Conservation (phyloP, 208 protist genomes). For the Crithidia sp. region DNA sequence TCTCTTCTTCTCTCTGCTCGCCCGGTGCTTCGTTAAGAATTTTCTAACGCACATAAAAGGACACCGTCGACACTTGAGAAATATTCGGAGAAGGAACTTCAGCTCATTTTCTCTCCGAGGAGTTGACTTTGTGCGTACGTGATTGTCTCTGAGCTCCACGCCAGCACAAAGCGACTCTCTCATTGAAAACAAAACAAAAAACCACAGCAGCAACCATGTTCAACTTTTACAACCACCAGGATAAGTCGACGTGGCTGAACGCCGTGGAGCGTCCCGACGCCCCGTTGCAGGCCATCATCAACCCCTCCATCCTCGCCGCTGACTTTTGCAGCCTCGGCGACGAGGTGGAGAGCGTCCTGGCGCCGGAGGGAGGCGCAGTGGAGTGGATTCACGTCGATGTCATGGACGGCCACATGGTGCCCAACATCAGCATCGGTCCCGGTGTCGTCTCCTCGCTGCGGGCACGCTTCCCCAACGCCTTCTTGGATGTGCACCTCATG, state of each 20-base stretch:
- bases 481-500: constrained; percentile 98
- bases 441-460: constrained; percentile 93
- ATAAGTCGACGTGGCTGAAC: constrained; percentile 68
- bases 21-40: too few relatives aligned
- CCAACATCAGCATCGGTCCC: constrained; percentile 96
- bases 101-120: too few relatives aligned
- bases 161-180: not conserved
- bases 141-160: not conserved
- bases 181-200: constrained; percentile 8
- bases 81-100: too few relatives aligned
- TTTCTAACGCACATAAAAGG: too few relatives aligned
- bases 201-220: constrained; percentile 6
- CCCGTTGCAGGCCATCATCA: constrained; percentile 68
- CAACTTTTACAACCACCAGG: constrained; percentile 46
- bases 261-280: constrained; percentile 39
- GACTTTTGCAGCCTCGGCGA: constrained; percentile 88
- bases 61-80: too few relatives aligned
- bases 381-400: constrained; percentile 98
- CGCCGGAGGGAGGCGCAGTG: constrained; percentile 49
- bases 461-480: constrained; percentile 76
- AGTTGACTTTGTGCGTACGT: too few relatives aligned
- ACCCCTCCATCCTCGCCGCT: constrained; percentile 91
- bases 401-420: constrained; percentile 98
- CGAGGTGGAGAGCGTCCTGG: constrained; percentile 84
- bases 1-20: too few relatives aligned